Conservation (phyloP, 2,329 filamentous ascomycete genomes). For the Tolypocladium ophioglossoides region DNA sequence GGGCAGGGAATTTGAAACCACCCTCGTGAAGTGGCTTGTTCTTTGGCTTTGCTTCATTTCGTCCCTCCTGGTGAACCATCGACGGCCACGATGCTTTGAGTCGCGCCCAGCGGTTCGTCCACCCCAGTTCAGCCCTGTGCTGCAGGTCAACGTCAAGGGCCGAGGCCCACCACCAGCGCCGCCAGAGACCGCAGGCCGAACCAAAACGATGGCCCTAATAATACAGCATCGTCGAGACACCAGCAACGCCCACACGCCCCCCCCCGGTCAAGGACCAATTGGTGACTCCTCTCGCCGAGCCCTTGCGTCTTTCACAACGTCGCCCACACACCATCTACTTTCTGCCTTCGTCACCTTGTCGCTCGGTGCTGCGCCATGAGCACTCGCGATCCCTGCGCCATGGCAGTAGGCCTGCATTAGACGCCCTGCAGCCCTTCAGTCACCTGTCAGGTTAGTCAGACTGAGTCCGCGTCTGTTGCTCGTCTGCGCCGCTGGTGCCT, state of each 20-base stretch:
- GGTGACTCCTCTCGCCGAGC: neutral
- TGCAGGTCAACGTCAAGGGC: neutral
- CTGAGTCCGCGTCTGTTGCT: conserved; percentile 8
- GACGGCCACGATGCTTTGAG: neutral
- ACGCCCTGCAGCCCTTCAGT: conserved; percentile 15
- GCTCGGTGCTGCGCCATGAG: conserved; percentile 2
- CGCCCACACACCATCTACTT: neutral
- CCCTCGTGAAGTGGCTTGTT: neutral
- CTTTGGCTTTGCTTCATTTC: neutral
- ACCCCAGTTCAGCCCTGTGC: neutral
- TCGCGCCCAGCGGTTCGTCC: neutral
- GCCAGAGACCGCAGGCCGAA: neutral
- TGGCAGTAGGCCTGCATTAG: conserved; percentile 13
- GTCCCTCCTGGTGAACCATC: neutral
- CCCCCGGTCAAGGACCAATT: conserved; percentile 1
- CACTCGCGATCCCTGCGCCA: conserved; percentile 2
- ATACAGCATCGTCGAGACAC: neutral
- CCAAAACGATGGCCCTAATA: neutral
- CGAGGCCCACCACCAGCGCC: neutral
- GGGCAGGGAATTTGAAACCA: neutral
- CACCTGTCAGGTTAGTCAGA: conserved; percentile 22
- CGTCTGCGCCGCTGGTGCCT: conserved; percentile 18
- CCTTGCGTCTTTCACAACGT: neutral
- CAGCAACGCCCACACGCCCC: neutral
- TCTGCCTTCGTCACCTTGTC: neutral